Percentiles rank a stretch among this genome's conserved stretches.
phyloP scores from a whole-genome alignment of 2,329 filamentous ascomycete genomes.

The Penicillium sp. region DNA sequence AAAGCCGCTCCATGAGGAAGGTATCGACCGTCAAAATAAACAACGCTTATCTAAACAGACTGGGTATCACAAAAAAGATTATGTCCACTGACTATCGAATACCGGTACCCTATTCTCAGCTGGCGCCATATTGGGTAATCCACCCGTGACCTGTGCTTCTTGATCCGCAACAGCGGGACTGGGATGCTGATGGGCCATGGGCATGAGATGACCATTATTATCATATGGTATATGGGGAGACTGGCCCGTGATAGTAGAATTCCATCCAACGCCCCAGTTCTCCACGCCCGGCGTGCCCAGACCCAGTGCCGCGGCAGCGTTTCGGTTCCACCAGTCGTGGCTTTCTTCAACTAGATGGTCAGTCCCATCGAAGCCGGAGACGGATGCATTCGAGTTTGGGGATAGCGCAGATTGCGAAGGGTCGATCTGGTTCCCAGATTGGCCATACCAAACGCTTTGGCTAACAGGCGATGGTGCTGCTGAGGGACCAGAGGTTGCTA shows the following conservation, averaged over 20 bases:
- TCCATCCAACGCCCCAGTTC: conserved; percentile 53
- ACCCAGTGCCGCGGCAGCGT: conserved; percentile 60
- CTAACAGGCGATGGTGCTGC: conserved; percentile 6
- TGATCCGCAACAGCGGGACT: conserved; percentile 4
- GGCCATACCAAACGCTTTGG: conserved; percentile 32
- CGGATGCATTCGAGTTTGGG: conserved; percentile 35
- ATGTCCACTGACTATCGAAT: conserved; percentile 17
- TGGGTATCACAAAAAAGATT: background rate
- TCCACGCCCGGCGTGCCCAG: conserved; percentile 54
- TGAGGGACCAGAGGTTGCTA: conserved; percentile 5
- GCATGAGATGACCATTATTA: conserved; percentile 3
- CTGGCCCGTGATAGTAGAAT: conserved; percentile 16
- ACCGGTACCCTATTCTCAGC: conserved; percentile 1
- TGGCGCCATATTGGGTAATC: conserved; percentile 1
- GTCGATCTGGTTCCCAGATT: background rate
- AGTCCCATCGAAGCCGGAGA: conserved; percentile 58
- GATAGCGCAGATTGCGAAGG: conserved; percentile 17
- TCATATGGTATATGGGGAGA: conserved; percentile 11
- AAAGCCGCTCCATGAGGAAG: background rate
- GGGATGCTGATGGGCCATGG: conserved; percentile 5
- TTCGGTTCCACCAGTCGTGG: conserved; percentile 64
- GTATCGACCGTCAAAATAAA: background rate
- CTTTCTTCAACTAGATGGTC: conserved; percentile 62
- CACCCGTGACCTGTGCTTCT: background rate
- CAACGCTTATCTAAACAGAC: background rate